These are phyloP conservation scores for Heritiera littoralis DNA, from an alignment of 345 rosid species.

Conservation along the genomic window DNA sequence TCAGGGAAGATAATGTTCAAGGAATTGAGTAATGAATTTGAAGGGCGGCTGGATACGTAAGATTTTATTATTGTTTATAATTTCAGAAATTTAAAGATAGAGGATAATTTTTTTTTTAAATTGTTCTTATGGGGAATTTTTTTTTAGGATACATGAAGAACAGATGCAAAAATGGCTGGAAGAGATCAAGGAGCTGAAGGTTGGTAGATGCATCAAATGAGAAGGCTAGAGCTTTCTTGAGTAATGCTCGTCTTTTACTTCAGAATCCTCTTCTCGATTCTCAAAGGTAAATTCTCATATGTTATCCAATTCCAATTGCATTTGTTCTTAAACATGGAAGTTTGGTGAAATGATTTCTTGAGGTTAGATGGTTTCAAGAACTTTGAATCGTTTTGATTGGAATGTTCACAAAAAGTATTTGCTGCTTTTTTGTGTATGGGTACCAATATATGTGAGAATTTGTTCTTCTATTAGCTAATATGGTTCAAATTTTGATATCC, in stretches of 20 bases:
- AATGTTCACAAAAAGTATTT: background rate
- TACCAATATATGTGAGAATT: too few species aligned
- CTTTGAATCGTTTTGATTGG: background rate
- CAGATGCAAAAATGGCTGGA: slow-evolving; percentile 86
- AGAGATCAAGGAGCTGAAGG: slow-evolving; percentile 71
- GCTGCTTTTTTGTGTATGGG: background rate
- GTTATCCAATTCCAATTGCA: background rate
- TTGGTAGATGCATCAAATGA: slow-evolving; percentile 77
- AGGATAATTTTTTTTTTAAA: too few species aligned
- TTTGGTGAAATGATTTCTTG: background rate
- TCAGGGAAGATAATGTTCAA: slow-evolving; percentile 76
- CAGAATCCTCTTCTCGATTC: slow-evolving; percentile 46
- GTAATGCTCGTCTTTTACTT: slow-evolving; percentile 61
- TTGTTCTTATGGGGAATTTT: background rate
- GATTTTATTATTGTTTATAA: slow-evolving; percentile 18
- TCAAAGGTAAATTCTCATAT: background rate
- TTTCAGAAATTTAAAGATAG: background rate
- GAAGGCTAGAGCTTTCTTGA: slow-evolving; percentile 60
- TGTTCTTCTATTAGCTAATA: background rate
- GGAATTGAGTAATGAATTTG: slow-evolving; percentile 75
- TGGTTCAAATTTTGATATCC: background rate
- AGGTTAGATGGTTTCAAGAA: background rate
- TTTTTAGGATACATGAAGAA: slow-evolving; percentile 72
- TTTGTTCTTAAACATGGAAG: background rate
- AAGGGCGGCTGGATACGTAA: slow-evolving; percentile 68